Evolutionary conservation across 179 eudicot genomes (phyloP).

Genomic region (Drosera spatulata): DNA sequence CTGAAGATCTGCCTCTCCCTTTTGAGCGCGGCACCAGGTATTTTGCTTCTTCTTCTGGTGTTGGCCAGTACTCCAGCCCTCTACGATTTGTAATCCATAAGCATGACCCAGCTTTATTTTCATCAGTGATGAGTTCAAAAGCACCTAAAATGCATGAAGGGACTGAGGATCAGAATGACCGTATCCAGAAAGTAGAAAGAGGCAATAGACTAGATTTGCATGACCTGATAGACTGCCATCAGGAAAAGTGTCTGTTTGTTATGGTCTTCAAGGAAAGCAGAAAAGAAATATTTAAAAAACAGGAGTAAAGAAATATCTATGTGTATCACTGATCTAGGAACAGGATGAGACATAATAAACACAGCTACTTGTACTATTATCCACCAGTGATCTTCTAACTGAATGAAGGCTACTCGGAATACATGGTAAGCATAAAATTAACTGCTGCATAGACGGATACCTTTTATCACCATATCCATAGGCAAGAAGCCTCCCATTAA

Average conservation of each 20-base stretch:
- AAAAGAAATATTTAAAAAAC: no score
- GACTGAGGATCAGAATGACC: slow-evolving; percentile 6
- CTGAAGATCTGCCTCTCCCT: slow-evolving; percentile 24
- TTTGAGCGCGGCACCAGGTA: slow-evolving; percentile 43
- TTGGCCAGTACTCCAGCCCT: slow-evolving; percentile 95
- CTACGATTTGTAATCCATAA: slow-evolving; percentile 90
- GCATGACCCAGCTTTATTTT: slow-evolving; percentile 84
- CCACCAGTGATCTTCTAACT: no score
- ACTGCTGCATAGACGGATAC: slow-evolving; percentile 17
- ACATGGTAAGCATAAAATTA: no score
- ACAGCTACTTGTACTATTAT: no score
- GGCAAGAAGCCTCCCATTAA: slow-evolving; percentile 58
- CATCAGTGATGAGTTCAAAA: slow-evolving; percentile 75
- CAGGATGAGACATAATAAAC: no score
- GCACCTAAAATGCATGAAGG: slow-evolving; percentile 37
- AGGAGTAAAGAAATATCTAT: no score
- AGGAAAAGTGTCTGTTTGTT: no score
- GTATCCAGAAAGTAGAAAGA: not conserved
- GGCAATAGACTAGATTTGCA: no score
- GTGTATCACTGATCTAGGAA: no score
- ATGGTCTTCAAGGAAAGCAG: no score
- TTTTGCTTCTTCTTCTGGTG: slow-evolving; percentile 83
- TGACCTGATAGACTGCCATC: no score
- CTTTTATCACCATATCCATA: slow-evolving; percentile 72
- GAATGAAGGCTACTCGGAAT: no score